phyloP scores from a whole-genome alignment of 257 asterid species.

The Cinchona pubescens region DNA sequence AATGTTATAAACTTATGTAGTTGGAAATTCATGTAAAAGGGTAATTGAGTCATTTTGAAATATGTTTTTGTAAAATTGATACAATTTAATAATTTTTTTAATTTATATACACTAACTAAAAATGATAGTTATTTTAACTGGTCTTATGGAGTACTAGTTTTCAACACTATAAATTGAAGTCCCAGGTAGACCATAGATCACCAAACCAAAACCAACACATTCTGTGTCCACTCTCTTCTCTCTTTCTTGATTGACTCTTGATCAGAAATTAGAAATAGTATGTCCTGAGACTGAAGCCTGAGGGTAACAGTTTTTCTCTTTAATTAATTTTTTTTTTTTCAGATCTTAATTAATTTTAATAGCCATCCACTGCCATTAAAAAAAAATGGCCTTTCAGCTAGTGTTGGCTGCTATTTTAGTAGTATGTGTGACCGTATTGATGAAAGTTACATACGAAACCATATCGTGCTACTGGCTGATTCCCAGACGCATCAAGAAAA shows the following conservation, averaged over 20 bases:
- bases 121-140: no score
- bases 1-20: no score
- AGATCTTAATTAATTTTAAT: no score
- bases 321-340: neutral
- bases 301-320: neutral
- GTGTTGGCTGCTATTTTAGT: conserved; percentile 11
- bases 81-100: no score
- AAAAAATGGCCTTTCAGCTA: conserved; percentile 36
- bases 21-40: no score
- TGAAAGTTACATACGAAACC: conserved; percentile 44
- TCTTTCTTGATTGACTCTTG: neutral
- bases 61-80: no score
- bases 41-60: no score
- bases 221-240: neutral
- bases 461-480: conserved; percentile 57
- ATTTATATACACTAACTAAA: no score
- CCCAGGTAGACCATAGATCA: neutral
- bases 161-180: conserved; percentile 22
- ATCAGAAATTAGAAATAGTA: no score
- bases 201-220: neutral
- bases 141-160: no score
- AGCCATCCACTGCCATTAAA: no score
- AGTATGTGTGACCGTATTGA: conserved; percentile 20
- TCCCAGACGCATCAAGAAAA: conserved; percentile 72
- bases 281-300: neutral